Base-by-base conservation (phyloP, 1,284 basidiomycete species). In the Anthracocystis panici-leucophaei region DNA sequence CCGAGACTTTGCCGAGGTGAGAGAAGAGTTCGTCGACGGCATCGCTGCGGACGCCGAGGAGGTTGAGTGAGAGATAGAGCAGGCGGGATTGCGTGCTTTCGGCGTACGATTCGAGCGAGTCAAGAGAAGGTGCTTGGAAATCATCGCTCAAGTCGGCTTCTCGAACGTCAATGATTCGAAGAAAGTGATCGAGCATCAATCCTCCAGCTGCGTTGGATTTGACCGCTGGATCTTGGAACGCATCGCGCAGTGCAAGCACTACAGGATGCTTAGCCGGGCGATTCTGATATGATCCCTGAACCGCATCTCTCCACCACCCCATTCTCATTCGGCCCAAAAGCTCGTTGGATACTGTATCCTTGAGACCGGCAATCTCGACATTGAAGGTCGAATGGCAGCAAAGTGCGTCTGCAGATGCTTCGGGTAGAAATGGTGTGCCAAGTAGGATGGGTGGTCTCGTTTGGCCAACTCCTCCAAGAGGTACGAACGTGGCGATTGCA, bases 231-330 rank as follows among this genome's bases (percentile, higher is more conserved):
- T 84, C 83, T 41, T 78, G 74, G 21, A 84, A 78, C 8, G 81
- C 82, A 25, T 78, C 77, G 12, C 71, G 69, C 2, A 85, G 70
- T 5, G 78, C 83, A 3, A 81, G 61, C 2, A 81, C 72, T 0
- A 83, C 77, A 1, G 84, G 84, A 40, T 85, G 82, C 46, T 73
- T 71, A 3, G 83, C 78, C 1, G 81, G 71, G 10, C 80, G 81
- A 41, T 80, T 78, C 60, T 79, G 60, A 29, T 75, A 82, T 2
- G 81, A 73, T 2, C 77, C 76, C 12, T 62, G 55, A 2, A 84
- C 66, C 0, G 84, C 83, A 48, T 85, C 84, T 25, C 83, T 48
- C 84, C 84, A 85, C 82, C 82, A 85, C 0, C 79, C 80, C 68
- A 82, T 78, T 12, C 83, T 58, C 66, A 85, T 81, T 14, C 82